phyloP scores from a whole-genome alignment of 371 early-diverging fungal species.

The Encephalitozoon cuniculi region DNA sequence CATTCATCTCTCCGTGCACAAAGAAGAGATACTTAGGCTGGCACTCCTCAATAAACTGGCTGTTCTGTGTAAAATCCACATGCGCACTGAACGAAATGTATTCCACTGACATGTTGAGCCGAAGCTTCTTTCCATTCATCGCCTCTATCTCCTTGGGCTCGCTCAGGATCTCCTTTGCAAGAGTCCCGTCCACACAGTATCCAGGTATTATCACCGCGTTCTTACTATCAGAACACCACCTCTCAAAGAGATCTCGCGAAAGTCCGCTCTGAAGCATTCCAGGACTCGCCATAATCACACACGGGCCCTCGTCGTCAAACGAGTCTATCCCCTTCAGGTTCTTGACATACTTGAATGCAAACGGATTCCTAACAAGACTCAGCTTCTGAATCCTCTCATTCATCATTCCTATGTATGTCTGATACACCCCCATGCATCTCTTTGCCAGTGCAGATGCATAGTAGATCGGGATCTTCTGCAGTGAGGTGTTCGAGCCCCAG shows the following conservation, averaged over 20 bases:
- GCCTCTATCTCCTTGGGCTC: conserved; percentile 79
- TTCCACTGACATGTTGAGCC: conserved; percentile 78
- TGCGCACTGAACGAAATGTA: conserved; percentile 98
- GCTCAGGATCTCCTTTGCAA: conserved; percentile 84
- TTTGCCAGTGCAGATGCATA: conserved; percentile 93
- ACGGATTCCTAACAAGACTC: conserved; percentile 82
- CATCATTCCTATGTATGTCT: conserved; percentile 99
- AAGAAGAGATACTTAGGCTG: conserved; percentile 84
- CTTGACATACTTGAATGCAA: conserved; percentile 89
- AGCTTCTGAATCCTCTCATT: conserved; percentile 84
- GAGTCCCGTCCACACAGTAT: conserved; percentile 95
- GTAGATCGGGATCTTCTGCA: conserved; percentile 88
- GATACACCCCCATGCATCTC: conserved; percentile 93
- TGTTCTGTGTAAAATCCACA: conserved; percentile 95
- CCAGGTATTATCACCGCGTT: conserved; percentile 95
- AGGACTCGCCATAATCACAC: conserved; percentile 98
- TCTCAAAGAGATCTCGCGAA: conserved; percentile 87
- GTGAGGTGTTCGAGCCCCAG: conserved; percentile 77
- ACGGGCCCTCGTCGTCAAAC: conserved; percentile 90
- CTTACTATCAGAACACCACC: conserved; percentile 84
- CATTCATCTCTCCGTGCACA: conserved; percentile 95
- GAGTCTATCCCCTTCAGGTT: conserved; percentile 78
- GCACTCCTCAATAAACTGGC: conserved; percentile 89
- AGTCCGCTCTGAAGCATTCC: conserved; percentile 99
- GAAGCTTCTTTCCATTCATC: conserved; percentile 77